A percentile compares a stretch with the other conserved stretches of the same genome.
Conservation (phyloP, 1,284 basidiomycete genomes). For the Omphalotus olearius region DNA sequence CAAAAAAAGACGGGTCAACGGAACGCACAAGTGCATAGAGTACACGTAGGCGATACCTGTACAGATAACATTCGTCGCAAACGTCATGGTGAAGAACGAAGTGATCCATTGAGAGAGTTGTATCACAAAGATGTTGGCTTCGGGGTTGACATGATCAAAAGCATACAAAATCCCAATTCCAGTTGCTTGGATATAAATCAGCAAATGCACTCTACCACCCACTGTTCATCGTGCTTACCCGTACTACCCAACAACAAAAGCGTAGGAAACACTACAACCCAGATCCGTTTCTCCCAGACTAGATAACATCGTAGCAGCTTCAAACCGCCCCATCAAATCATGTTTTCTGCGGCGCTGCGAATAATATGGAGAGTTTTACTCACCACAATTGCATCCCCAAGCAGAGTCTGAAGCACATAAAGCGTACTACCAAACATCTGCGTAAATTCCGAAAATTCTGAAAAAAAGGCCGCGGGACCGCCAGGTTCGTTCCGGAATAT, state of each 20-base stretch:
- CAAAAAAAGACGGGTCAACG: too few relatives aligned
- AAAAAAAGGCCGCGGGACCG: slow-evolving; percentile 18
- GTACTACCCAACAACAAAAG: slow-evolving; percentile 23
- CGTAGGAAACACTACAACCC: slow-evolving; percentile 7
- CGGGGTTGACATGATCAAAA: background rate
- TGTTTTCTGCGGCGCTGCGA: slow-evolving; percentile 25
- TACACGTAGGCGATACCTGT: too few relatives aligned
- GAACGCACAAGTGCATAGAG: too few relatives aligned
- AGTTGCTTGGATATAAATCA: background rate
- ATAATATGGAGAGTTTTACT: too few relatives aligned
- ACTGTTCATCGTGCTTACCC: slow-evolving; percentile 17
- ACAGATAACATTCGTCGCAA: background rate
- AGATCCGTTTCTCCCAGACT: too few relatives aligned
- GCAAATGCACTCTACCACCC: background rate
- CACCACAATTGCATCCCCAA: slow-evolving; percentile 28
- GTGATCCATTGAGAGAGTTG: background rate
- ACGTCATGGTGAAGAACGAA: background rate
- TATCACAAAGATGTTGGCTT: background rate
- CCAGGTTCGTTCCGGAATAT: slow-evolving; percentile 15
- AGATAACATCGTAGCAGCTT: slow-evolving; percentile 8
- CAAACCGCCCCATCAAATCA: slow-evolving; percentile 22
- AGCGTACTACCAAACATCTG: slow-evolving; percentile 1
- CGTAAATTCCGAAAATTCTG: slow-evolving; percentile 22
- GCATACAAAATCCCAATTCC: background rate
- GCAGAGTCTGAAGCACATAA: slow-evolving; percentile 25